Evolutionary conservation across 2,329 filamentous ascomycete species (phyloP).

Genomic region (Paecilomyces sp.): DNA sequence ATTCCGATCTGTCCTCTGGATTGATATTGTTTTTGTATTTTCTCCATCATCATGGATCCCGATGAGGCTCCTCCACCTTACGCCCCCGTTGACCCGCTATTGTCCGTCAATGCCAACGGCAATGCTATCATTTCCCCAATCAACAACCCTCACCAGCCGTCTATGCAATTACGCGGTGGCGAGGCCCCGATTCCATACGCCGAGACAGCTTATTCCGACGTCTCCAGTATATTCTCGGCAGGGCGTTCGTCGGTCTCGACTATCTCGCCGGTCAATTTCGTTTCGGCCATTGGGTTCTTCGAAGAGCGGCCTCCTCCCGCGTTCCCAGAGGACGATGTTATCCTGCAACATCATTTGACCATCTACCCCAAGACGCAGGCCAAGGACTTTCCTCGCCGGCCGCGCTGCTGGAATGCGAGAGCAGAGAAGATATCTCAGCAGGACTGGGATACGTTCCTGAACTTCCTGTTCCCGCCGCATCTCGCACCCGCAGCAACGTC

Average conservation of each 20-base stretch:
- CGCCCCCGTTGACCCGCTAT: constrained; percentile 32
- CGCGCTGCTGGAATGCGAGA: constrained; percentile 32
- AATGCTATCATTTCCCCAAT: background rate
- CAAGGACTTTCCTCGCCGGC: constrained; percentile 35
- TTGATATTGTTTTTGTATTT: background rate
- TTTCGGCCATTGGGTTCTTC: constrained; percentile 31
- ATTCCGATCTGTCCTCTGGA: background rate
- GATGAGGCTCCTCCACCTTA: constrained; percentile 37
- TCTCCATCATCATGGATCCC: background rate
- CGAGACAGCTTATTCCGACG: background rate
- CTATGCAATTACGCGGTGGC: constrained; percentile 13
- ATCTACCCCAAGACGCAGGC: constrained; percentile 34
- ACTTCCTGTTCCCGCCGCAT: constrained; percentile 34
- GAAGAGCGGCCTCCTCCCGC: constrained; percentile 24
- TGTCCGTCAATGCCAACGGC: constrained; percentile 12
- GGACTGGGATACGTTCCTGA: constrained; percentile 38
- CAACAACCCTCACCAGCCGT: background rate
- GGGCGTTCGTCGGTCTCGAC: constrained; percentile 7
- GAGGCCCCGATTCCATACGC: constrained; percentile 9
- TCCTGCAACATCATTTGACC: constrained; percentile 30
- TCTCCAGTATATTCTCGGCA: background rate
- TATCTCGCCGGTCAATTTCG: constrained; percentile 23
- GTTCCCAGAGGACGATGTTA: constrained; percentile 14
- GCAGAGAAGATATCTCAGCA: constrained; percentile 28
- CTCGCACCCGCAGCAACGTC: constrained; percentile 30